These are phyloP conservation scores for Suhomyces yuchorum DNA, from an alignment of 1,139 yeast genomes.

Conservation along the genomic window DNA sequence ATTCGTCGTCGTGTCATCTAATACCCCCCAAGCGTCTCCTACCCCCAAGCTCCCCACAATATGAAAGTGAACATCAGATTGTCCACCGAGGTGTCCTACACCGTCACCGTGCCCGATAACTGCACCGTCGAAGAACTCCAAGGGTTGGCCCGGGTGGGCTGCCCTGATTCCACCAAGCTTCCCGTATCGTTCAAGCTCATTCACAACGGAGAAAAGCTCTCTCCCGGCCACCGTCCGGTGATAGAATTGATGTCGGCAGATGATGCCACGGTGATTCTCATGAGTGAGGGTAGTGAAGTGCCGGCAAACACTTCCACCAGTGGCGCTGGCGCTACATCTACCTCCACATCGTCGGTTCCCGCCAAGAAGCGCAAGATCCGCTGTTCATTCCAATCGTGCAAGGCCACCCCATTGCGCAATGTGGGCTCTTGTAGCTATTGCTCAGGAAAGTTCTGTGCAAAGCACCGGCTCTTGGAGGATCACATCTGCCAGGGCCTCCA, in stretches of 20 bases:
- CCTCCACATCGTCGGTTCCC: constrained; percentile 47
- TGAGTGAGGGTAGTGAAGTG: constrained; percentile 38
- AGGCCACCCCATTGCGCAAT: constrained; percentile 71
- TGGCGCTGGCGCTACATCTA: constrained; percentile 32
- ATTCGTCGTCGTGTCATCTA: not conserved
- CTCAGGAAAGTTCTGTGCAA: constrained; percentile 83
- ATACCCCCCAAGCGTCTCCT: not conserved
- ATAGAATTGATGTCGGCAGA: constrained; percentile 25
- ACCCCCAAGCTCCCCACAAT: not conserved
- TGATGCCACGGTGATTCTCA: constrained; percentile 44
- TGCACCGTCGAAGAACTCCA: constrained; percentile 53
- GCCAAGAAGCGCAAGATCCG: constrained; percentile 58
- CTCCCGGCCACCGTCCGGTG: constrained; percentile 31
- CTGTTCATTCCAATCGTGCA: constrained; percentile 66
- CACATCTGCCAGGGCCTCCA: constrained; percentile 81
- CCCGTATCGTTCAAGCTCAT: constrained; percentile 52
- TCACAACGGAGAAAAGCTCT: constrained; percentile 53
- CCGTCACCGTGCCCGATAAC: constrained; percentile 51
- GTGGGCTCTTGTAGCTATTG: constrained; percentile 90
- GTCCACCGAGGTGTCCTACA: constrained; percentile 43
- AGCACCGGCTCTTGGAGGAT: constrained; percentile 83
- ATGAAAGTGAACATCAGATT: constrained; percentile 49
- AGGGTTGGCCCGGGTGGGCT: constrained; percentile 45
- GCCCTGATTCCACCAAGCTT: constrained; percentile 35
- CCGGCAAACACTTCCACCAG: constrained; percentile 20